These are phyloP conservation scores for Tetraselmis chui DNA, from an alignment of 139 green algal genomes.

Conservation along the genomic window DNA sequence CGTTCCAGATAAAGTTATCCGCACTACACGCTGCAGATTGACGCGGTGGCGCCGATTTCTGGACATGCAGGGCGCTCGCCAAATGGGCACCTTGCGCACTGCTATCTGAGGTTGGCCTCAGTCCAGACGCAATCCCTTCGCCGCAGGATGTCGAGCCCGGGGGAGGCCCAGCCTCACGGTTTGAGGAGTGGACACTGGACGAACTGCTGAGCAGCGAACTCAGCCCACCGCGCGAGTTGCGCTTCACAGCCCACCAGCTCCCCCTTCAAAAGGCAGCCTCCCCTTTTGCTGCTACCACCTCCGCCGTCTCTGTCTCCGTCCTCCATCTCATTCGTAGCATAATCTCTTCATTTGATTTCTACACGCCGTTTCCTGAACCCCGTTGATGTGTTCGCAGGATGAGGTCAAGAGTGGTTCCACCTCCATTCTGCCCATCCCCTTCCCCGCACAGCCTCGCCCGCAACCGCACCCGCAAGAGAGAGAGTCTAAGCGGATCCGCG, in stretches of 20 bases:
- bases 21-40: too few relatives aligned
- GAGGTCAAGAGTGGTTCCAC: too few relatives aligned
- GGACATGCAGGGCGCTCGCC: neutral
- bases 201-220: neutral
- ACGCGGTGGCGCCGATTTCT: too few relatives aligned
- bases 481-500: neutral
- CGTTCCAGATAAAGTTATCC: too few relatives aligned
- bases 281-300: neutral
- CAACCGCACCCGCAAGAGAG: neutral
- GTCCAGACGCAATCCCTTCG: too few relatives aligned
- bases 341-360: too few relatives aligned
- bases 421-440: too few relatives aligned
- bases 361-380: too few relatives aligned
- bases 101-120: neutral
- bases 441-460: too few relatives aligned
- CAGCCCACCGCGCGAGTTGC: neutral
- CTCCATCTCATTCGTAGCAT: too few relatives aligned
- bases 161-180: too few relatives aligned
- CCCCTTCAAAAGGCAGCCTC: neutral
- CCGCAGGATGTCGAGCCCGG: neutral
- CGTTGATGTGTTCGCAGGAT: too few relatives aligned
- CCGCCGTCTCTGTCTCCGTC: neutral
- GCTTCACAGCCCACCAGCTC: neutral
- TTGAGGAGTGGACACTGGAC: neutral
- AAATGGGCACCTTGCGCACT: neutral